These are phyloP conservation scores for Cryphonectria naterciae DNA, from an alignment of 2,329 filamentous ascomycete species.

Conservation along the genomic window DNA sequence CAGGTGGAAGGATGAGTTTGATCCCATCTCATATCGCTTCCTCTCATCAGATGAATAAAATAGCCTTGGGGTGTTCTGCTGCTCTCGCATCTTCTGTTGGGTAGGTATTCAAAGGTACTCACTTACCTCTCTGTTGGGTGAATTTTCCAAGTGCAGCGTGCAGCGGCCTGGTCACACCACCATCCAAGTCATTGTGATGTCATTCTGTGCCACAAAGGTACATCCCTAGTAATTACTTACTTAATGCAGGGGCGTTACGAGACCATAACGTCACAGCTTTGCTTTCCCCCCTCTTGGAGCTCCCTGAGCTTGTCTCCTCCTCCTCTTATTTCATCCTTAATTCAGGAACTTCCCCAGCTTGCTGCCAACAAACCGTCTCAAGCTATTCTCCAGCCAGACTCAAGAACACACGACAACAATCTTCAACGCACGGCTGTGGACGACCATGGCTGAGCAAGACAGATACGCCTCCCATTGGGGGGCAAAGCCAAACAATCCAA, in stretches of 20 bases:
- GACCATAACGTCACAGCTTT: constrained; percentile 24
- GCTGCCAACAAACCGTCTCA: neutral
- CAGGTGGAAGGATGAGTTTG: too few relatives aligned
- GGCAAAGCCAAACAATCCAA: constrained; percentile 22
- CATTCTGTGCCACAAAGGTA: constrained; percentile 11
- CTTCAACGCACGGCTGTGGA: neutral
- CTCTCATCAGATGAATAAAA: too few relatives aligned
- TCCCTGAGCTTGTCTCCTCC: neutral
- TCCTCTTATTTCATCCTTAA: neutral
- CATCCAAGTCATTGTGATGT: constrained; percentile 28
- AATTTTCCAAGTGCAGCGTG: neutral
- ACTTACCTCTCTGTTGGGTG: too few relatives aligned
- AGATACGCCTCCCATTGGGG: constrained; percentile 28
- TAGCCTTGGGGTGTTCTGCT: too few relatives aligned
- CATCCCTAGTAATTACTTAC: neutral
- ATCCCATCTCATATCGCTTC: too few relatives aligned
- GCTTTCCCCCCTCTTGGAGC: neutral
- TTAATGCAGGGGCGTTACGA: neutral
- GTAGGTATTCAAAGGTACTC: neutral
- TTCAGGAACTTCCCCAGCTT: too few relatives aligned
- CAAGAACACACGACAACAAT: neutral
- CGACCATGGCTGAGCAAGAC: constrained; percentile 34
- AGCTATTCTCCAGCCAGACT: neutral
- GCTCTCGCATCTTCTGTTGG: too few relatives aligned
- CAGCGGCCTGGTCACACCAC: neutral